These are phyloP conservation scores for Ascoidea tarda DNA, from an alignment of 805 yeast species.

Conservation along the genomic window DNA sequence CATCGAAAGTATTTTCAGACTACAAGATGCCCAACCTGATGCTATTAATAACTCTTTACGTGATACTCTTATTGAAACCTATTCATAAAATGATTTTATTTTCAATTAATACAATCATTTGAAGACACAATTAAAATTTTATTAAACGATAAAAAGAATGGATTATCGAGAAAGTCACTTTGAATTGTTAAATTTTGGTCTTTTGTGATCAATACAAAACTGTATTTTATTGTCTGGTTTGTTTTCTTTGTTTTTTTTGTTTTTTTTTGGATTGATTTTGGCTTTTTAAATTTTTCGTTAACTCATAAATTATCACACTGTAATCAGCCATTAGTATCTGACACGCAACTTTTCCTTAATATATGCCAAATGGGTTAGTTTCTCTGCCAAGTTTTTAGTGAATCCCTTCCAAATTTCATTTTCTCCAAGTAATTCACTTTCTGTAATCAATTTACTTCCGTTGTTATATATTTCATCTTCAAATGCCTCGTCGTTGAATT, in stretches of 20 bases:
- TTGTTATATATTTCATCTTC: background rate
- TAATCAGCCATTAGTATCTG: background rate
- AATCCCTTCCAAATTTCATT: slow-evolving; percentile 16
- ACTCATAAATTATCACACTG: no score
- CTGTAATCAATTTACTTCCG: slow-evolving; percentile 13
- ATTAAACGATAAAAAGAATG: no score
- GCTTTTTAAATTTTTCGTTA: no score
- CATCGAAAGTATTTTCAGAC: slow-evolving; percentile 87
- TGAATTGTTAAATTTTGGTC: no score
- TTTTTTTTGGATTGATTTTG: no score
- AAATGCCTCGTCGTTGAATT: slow-evolving; percentile 1
- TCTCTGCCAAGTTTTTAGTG: slow-evolving; percentile 15
- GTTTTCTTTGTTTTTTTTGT: no score
- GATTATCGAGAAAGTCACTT: no score
- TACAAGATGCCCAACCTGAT: slow-evolving; percentile 85
- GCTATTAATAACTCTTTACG: slow-evolving; percentile 74
- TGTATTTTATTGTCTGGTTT: no score
- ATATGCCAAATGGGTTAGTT: slow-evolving; percentile 7
- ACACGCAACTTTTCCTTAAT: background rate
- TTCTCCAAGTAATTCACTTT: slow-evolving; percentile 18
- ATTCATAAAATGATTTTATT: slow-evolving; percentile 34
- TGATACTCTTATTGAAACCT: slow-evolving; percentile 87
- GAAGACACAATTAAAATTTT: no score
- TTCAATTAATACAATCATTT: background rate
- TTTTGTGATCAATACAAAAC: no score